Evolutionary conservation across 129 eudicot species (phyloP).

Genomic region (Chrysanthemum makinoi): DNA sequence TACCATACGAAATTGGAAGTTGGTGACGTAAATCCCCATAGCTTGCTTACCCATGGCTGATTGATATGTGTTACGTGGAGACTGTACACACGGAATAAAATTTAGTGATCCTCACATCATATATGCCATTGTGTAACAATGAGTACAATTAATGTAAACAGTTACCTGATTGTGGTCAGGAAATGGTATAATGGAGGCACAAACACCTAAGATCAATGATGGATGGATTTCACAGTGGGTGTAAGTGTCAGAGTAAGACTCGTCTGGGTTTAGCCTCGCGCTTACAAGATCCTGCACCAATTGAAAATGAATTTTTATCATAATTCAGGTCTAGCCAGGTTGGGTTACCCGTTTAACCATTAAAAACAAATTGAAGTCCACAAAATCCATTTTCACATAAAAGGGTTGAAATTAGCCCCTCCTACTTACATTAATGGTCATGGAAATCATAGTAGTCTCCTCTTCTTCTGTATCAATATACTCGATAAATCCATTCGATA

Average conservation of each 20-base stretch:
- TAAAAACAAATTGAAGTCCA: background rate
- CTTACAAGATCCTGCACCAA: conserved; percentile 71
- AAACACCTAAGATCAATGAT: conserved; percentile 85
- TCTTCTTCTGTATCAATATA: conserved; percentile 97
- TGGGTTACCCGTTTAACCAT: no score
- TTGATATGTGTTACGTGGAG: conserved; percentile 98
- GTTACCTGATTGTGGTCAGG: conserved; percentile 97
- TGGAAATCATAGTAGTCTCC: conserved; percentile 97
- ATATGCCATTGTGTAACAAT: background rate
- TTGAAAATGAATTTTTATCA: background rate
- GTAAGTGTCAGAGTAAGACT: conserved; percentile 82
- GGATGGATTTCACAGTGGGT: conserved; percentile 99
- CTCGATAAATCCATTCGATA: conserved; percentile 77
- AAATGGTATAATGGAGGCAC: conserved; percentile 97
- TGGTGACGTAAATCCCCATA: conserved; percentile 95
- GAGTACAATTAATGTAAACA: background rate
- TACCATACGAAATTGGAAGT: conserved; percentile 94
- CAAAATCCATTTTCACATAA: background rate
- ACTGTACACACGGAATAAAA: conserved; percentile 39
- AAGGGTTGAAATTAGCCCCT: background rate
- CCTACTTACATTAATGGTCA: conserved; percentile 79
- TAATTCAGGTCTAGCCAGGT: background rate
- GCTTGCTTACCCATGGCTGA: conserved; percentile 99
- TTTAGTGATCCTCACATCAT: background rate
- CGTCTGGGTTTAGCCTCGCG: conserved; percentile 71